These are phyloP conservation scores for Globisporangium carolinianum DNA, from an alignment of 352 stramenopile genomes.

Conservation along the genomic window DNA sequence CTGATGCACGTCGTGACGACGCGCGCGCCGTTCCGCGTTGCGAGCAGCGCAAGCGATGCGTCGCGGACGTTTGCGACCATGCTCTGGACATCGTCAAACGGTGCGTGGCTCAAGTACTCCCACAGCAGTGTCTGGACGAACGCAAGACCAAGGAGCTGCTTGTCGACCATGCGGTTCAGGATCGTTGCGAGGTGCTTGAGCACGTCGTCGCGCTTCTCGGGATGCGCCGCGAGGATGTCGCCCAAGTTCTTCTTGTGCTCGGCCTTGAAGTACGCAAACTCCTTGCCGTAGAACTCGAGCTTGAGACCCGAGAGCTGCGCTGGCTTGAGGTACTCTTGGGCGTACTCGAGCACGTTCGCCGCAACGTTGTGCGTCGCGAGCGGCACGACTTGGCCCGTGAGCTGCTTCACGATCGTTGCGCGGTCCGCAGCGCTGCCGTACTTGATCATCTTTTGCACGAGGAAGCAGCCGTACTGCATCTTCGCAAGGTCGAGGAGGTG, in stretches of 20 bases:
- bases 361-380: constrained; percentile 93
- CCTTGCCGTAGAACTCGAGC: constrained; percentile 86
- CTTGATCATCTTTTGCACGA: constrained; percentile 96
- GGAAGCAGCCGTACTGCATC: constrained; percentile 96
- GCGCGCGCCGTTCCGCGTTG: constrained; percentile 82
- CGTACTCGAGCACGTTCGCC: constrained; percentile 90
- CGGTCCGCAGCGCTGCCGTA: constrained; percentile 87
- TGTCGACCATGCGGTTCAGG: constrained; percentile 86
- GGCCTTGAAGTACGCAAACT: constrained; percentile 83
- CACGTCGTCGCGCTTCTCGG: constrained; percentile 64
- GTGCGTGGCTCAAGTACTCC: constrained; percentile 85
- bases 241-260: constrained; percentile 81
- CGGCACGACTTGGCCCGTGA: constrained; percentile 91
- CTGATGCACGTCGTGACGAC: constrained; percentile 84
- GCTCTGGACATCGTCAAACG: constrained; percentile 69
- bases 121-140: constrained; percentile 88
- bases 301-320: constrained; percentile 82
- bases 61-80: constrained; percentile 86
- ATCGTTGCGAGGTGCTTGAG: constrained; percentile 61
- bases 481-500: constrained; percentile 92
- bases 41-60: constrained; percentile 75
- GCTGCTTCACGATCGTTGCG: constrained; percentile 79
- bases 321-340: constrained; percentile 81
- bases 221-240: constrained; percentile 62
- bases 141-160: constrained; percentile 80